A percentile compares a stretch with the other conserved stretches of the same genome.
phyloP scores from a whole-genome alignment of 345 rosid species.

The Ceriops zippeliana region DNA sequence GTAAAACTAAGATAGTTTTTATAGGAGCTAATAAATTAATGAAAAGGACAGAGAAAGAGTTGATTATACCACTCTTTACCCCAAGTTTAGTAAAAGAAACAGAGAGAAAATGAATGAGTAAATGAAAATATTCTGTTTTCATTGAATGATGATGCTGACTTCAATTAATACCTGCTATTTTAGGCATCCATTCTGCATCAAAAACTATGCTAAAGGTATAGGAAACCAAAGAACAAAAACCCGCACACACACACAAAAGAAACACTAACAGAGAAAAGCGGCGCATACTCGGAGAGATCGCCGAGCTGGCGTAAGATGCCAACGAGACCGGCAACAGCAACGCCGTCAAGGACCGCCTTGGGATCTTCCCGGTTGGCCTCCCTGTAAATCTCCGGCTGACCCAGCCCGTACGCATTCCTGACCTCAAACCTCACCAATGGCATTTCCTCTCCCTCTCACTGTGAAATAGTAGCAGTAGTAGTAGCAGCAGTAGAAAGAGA shows the following conservation, averaged over 20 bases:
- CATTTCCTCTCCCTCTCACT: slow-evolving; percentile 35
- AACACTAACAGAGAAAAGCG: not conserved
- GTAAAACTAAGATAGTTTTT: too few relatives aligned
- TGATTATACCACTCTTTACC: too few relatives aligned
- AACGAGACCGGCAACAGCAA: slow-evolving; percentile 75
- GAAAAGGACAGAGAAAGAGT: too few relatives aligned
- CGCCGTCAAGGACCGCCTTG: slow-evolving; percentile 68
- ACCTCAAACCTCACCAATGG: slow-evolving; percentile 69
- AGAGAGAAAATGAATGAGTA: too few relatives aligned
- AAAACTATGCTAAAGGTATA: not conserved
- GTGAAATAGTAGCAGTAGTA: not conserved
- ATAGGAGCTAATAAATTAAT: too few relatives aligned
- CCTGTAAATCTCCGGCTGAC: slow-evolving; percentile 50
- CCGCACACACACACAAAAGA: not conserved
- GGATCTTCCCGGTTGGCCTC: slow-evolving; percentile 72
- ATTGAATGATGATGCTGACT: too few relatives aligned
- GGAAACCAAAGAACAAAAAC: not conserved
- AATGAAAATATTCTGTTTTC: too few relatives aligned
- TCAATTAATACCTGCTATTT: too few relatives aligned
- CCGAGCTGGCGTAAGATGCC: slow-evolving; percentile 97
- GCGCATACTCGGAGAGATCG: slow-evolving; percentile 92
- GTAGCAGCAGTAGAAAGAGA: too few relatives aligned
- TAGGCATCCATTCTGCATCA: too few relatives aligned
- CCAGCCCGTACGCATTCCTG: slow-evolving; percentile 61
- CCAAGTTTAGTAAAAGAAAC: too few relatives aligned